Evolutionary conservation across 2,329 filamentous ascomycete species (phyloP).

Genomic region (Beauveria brongniartii): DNA sequence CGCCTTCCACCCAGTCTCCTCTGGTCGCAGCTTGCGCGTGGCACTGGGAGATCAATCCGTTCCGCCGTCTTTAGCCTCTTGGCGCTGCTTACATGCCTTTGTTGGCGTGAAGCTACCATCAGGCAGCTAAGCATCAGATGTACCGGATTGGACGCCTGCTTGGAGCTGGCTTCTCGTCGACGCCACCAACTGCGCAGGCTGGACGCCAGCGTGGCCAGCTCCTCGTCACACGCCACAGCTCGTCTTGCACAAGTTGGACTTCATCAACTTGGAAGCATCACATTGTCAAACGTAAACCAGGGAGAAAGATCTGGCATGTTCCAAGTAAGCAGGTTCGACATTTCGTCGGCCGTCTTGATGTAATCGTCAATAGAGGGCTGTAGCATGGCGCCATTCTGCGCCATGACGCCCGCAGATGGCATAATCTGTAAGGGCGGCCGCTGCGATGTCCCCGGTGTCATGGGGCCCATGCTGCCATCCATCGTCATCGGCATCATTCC

Average conservation of each 20-base stretch:
- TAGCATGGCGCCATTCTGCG: slow-evolving; percentile 12
- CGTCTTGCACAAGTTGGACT: neutral
- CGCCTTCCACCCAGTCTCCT: neutral
- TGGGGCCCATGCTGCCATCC: slow-evolving; percentile 3
- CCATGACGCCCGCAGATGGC: slow-evolving; percentile 13
- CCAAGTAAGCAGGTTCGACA: slow-evolving; percentile 20
- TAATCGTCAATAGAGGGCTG: slow-evolving; percentile 18
- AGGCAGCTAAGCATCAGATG: neutral
- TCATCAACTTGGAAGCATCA: slow-evolving; percentile 7
- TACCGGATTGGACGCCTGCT: neutral
- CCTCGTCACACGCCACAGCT: neutral
- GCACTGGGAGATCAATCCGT: neutral
- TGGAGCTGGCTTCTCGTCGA: neutral
- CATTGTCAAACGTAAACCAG: slow-evolving; percentile 10
- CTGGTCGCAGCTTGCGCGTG: neutral
- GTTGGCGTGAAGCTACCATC: neutral
- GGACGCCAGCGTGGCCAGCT: neutral
- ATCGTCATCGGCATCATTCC: slow-evolving; percentile 10
- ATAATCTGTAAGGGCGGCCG: slow-evolving; percentile 13
- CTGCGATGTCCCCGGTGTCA: neutral
- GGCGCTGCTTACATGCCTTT: slow-evolving; percentile 5
- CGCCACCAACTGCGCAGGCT: neutral
- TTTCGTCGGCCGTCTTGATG: slow-evolving; percentile 19
- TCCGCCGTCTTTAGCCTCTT: neutral
- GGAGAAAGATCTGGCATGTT: slow-evolving; percentile 15